These are phyloP conservation scores for Marasmius sp. DNA, from an alignment of 1,284 basidiomycete genomes.

Conservation along the genomic window DNA sequence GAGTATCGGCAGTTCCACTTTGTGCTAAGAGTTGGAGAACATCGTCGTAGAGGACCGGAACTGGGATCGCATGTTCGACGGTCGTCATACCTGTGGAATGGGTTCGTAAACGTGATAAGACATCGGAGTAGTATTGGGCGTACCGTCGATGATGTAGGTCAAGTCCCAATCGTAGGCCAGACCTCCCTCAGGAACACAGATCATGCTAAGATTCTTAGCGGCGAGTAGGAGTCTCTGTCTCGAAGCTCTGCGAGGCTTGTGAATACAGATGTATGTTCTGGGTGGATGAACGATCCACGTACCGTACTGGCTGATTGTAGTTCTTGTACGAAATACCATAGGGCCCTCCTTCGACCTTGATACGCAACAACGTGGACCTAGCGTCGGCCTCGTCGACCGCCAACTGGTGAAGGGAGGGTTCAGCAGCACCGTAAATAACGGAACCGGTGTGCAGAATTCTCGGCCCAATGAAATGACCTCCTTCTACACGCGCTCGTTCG, in stretches of 20 bases:
- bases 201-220: slow-evolving; percentile 62
- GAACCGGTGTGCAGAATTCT: slow-evolving; percentile 70
- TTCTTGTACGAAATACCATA: slow-evolving; percentile 76
- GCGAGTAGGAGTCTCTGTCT: slow-evolving; percentile 64
- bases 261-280: neutral
- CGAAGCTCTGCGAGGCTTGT: slow-evolving; percentile 48
- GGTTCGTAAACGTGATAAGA: neutral
- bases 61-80: slow-evolving; percentile 66
- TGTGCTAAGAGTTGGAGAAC: slow-evolving; percentile 55
- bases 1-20: slow-evolving; percentile 70
- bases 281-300: slow-evolving; percentile 12
- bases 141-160: slow-evolving; percentile 73
- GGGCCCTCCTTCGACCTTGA: slow-evolving; percentile 70
- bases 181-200: slow-evolving; percentile 74
- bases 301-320: slow-evolving; percentile 70
- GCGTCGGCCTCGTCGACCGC: slow-evolving; percentile 65
- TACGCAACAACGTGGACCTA: slow-evolving; percentile 57
- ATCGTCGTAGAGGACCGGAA: slow-evolving; percentile 66
- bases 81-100: slow-evolving; percentile 69
- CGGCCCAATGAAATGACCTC: slow-evolving; percentile 64
- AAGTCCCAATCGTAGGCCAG: slow-evolving; percentile 78
- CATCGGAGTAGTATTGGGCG: slow-evolving; percentile 10
- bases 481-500: slow-evolving; percentile 66
- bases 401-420: slow-evolving; percentile 51
- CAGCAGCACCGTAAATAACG: slow-evolving; percentile 64